Evolutionary conservation across 73 alveolate species (phyloP).

Genomic region (Paramecium octaurelia): DNA sequence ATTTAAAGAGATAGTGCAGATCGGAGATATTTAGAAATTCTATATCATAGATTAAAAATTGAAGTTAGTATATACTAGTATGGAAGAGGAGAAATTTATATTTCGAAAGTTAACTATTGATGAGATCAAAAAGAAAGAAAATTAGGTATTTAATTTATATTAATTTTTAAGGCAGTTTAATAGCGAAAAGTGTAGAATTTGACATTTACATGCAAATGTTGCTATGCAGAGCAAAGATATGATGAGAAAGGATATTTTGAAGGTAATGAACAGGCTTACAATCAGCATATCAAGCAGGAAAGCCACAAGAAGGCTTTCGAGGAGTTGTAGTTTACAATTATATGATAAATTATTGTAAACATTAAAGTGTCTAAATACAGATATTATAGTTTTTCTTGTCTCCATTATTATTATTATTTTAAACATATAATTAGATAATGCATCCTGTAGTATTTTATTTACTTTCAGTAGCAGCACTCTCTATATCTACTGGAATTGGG

Average conservation of each 20-base stretch:
- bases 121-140: not conserved
- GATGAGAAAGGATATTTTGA: not conserved
- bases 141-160: not conserved
- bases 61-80: not conserved
- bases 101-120: not conserved
- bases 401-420: not conserved
- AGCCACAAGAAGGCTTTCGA: not conserved
- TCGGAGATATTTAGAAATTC: not conserved
- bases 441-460: conserved; percentile 41
- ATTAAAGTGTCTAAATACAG: not conserved
- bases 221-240: not conserved
- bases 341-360: not conserved
- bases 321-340: not conserved
- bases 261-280: not conserved
- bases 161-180: not conserved
- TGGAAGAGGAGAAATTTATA: conserved; percentile 6
- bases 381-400: not conserved
- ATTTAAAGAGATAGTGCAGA: not conserved
- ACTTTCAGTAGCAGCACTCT: not conserved
- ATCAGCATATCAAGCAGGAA: not conserved
- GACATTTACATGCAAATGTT: not conserved
- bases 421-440: not conserved
- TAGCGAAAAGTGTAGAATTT: not conserved
- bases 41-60: not conserved
- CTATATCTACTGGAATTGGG: conserved; percentile 30